phyloP scores from a whole-genome alignment of 148 eudicot genomes.

The Selenicereus undatus region DNA sequence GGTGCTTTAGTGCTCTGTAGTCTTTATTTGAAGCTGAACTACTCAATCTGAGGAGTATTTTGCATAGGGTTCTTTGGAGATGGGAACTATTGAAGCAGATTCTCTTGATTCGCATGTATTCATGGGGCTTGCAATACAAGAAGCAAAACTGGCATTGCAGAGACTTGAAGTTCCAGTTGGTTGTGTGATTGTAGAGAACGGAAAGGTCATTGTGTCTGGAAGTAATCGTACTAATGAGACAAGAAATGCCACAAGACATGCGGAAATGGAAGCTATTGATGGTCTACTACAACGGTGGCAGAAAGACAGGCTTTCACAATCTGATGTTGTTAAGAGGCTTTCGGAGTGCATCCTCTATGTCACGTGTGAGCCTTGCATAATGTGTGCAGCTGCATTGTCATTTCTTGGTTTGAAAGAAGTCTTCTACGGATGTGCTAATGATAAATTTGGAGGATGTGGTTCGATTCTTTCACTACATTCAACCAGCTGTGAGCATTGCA shows the following conservation, averaged over 20 bases:
- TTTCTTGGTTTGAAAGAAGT: slow-evolving; percentile 83
- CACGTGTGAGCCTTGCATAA: slow-evolving; percentile 96
- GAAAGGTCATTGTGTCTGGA: slow-evolving; percentile 57
- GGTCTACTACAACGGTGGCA: slow-evolving; percentile 65
- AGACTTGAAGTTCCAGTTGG: slow-evolving; percentile 86
- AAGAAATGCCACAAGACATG: slow-evolving; percentile 84
- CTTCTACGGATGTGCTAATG: slow-evolving; percentile 82
- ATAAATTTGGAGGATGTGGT: slow-evolving; percentile 96
- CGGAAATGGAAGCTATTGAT: slow-evolving; percentile 90
- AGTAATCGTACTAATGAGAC: slow-evolving; percentile 83
- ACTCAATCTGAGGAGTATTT: background rate
- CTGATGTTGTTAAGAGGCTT: slow-evolving; percentile 47
- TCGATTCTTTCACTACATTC: slow-evolving; percentile 74
- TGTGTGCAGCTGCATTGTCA: slow-evolving; percentile 94
- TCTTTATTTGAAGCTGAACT: background rate
- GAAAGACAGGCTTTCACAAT: slow-evolving; percentile 43
- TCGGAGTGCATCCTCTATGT: slow-evolving; percentile 73
- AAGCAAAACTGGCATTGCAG: slow-evolving; percentile 69
- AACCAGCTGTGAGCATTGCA: slow-evolving; percentile 23
- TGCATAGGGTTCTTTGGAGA: slow-evolving; percentile 12
- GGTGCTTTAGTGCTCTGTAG: background rate
- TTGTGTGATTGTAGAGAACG: slow-evolving; percentile 65
- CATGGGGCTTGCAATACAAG: slow-evolving; percentile 67
- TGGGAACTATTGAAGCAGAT: slow-evolving; percentile 26
- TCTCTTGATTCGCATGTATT: slow-evolving; percentile 25